Evolutionary conservation across 2,329 filamentous ascomycete species (phyloP), one percentile per base, ranked within the genome.

Genomic region (Colletotrichum endophyticum): DNA sequence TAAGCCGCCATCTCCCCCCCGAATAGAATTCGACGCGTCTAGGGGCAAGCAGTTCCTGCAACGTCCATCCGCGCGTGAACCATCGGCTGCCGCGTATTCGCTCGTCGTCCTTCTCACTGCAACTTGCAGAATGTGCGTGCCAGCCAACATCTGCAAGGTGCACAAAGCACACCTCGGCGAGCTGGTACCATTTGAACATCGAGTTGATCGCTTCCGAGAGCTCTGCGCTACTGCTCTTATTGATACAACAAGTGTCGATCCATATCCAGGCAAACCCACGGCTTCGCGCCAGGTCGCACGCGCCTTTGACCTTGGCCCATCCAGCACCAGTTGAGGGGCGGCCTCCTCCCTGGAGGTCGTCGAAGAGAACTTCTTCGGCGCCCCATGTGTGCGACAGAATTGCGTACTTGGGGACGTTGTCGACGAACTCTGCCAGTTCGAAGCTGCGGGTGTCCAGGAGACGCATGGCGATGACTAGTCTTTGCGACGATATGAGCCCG

Each of bases 71-170:
- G 22, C 56, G 57, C 28, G 57, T 61, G 57, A 61, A 61, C 57
- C 57, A 61, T 28, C 27, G 25, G 27, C 57, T 61, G 28, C 25
- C 15, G 12, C 57, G 57, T 28, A 61, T 30, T 0, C 3, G 8
- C 57, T 53, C n/a, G 3, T 53, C 44, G n/a, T 53, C 27, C 25
- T 34, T 61, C 8, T 13, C 57, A 61, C 30, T n/a, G 27, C 27
- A 61, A 28, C 27, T n/a, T 32, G 15, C 2, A 30, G 27, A 30
- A n/a, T 61, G 30, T n/a, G 57, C 25, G 5, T n/a, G 19, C 68
- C 2, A 22, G 49, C 4, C n/a, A 0, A 83, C 79, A 30, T 83
- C 82, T 6, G 78, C 74, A 9, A 85, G 78, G 68, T 82, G 85
- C 6, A 80, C 83, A 34, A 77, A 80, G 75, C 79, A 81, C 4